Evolutionary conservation across 495 filamentous ascomycete genomes (phyloP).

Genomic region (Monascus purpureus): DNA sequence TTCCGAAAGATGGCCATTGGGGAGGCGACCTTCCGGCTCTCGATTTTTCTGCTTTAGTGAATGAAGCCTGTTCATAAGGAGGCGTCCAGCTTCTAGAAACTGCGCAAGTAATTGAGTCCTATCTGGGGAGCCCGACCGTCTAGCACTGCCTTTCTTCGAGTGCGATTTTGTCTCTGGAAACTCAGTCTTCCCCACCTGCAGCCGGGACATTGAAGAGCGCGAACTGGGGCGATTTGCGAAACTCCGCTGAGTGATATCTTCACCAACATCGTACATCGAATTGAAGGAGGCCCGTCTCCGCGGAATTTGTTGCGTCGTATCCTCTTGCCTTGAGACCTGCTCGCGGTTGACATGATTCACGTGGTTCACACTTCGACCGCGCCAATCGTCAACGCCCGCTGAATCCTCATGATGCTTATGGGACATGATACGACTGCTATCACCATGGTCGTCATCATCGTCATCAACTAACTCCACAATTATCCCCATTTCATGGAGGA

Average conservation of each 20-base stretch:
- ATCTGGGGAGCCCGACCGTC: constrained; percentile 19
- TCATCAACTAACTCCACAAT: constrained; percentile 44
- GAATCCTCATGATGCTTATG: constrained; percentile 10
- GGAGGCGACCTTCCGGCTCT: constrained; percentile 7
- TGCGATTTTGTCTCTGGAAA: constrained; percentile 18
- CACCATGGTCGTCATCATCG: constrained; percentile 14
- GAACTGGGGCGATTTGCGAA: constrained; percentile 27
- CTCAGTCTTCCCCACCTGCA: constrained; percentile 25
- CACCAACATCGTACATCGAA: constrained; percentile 40
- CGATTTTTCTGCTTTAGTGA: constrained; percentile 11
- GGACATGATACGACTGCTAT: not conserved
- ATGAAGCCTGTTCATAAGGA: constrained; percentile 24
- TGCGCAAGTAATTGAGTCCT: constrained; percentile 31
- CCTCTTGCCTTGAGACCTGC: constrained; percentile 7
- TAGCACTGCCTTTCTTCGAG: constrained; percentile 6
- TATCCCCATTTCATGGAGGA: constrained; percentile 53
- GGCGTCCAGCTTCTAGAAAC: constrained; percentile 29
- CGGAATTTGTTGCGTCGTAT: constrained; percentile 16
- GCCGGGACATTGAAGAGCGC: constrained; percentile 33
- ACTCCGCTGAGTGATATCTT: constrained; percentile 30
- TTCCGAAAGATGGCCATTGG: constrained; percentile 16
- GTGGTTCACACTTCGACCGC: constrained; percentile 9
- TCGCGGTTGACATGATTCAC: constrained; percentile 6
- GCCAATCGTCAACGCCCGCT: constrained; percentile 8
- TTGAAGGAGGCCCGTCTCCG: constrained; percentile 43